Conservation (phyloP, 306 rosid genomes). For the Geum urbanum region DNA sequence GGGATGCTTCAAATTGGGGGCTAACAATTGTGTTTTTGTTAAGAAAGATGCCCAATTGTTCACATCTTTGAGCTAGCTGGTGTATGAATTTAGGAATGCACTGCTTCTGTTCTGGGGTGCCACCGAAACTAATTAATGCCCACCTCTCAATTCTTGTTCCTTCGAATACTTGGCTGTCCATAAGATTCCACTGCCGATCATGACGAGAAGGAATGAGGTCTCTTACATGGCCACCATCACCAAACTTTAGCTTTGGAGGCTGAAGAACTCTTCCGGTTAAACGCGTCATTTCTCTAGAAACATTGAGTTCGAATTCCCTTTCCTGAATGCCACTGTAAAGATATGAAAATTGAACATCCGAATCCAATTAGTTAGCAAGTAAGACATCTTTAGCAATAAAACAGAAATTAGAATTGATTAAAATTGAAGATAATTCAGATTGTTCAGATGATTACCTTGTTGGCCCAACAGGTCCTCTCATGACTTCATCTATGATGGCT, state of each 20-base stretch:
- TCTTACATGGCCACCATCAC: slow-evolving; percentile 77
- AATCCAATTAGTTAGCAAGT: not conserved
- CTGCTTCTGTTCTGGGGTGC: slow-evolving; percentile 71
- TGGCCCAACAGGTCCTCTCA: slow-evolving; percentile 81
- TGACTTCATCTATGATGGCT: slow-evolving; percentile 76
- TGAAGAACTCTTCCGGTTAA: slow-evolving; percentile 82
- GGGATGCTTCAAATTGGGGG: slow-evolving; percentile 77
- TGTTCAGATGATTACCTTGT: slow-evolving; percentile 49
- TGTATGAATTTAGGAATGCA: slow-evolving; percentile 62
- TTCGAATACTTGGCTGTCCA: slow-evolving; percentile 82
- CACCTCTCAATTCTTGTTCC: slow-evolving; percentile 88
- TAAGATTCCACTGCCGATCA: slow-evolving; percentile 91
- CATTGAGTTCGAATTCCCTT: slow-evolving; percentile 74
- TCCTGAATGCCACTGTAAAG: slow-evolving; percentile 71
- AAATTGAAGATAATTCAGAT: slow-evolving; percentile 1
- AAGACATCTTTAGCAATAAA: not conserved
- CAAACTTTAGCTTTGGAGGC: slow-evolving; percentile 95
- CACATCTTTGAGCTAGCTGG: slow-evolving; percentile 83
- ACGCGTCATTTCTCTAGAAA: slow-evolving; percentile 82
- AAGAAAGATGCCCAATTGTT: slow-evolving; percentile 79
- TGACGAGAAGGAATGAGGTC: slow-evolving; percentile 76
- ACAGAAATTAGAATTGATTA: not conserved
- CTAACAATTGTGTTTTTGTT: slow-evolving; percentile 57
- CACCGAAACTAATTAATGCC: slow-evolving; percentile 87
- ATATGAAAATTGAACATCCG: slow-evolving; percentile 16